Evolutionary conservation across 306 rosid species (phyloP).

Genomic region (Begonia peltatifolia): DNA sequence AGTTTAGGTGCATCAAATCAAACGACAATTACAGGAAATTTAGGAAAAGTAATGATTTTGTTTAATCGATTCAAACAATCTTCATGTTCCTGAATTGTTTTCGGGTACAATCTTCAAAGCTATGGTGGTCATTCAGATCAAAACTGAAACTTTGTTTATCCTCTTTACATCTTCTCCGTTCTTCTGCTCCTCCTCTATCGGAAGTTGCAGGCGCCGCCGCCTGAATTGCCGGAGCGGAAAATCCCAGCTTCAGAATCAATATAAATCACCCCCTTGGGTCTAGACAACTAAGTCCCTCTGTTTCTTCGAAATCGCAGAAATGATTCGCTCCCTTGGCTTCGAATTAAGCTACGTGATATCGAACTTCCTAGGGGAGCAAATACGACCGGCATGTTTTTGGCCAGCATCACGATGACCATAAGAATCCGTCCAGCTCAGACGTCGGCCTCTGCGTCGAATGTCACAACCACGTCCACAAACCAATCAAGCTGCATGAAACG

Average conservation of each 20-base stretch:
- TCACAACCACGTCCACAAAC: conserved; percentile 30
- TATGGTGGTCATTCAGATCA: too few relatives aligned
- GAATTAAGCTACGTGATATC: conserved; percentile 49
- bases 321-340: conserved; percentile 18
- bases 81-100: too few relatives aligned
- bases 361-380: conserved; percentile 32
- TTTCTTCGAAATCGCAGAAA: conserved; percentile 22
- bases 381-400: conserved; percentile 26
- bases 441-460: conserved; percentile 17
- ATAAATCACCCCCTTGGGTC: conserved; percentile 21
- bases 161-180: too few relatives aligned
- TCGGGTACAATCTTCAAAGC: too few relatives aligned
- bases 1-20: too few relatives aligned
- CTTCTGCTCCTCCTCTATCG: too few relatives aligned
- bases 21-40: too few relatives aligned
- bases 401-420: conserved; percentile 12
- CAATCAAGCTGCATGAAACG: conserved; percentile 21
- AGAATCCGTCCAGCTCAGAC: background rate
- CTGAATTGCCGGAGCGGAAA: background rate
- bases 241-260: background rate
- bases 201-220: too few relatives aligned
- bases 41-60: too few relatives aligned
- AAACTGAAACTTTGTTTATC: too few relatives aligned
- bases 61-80: too few relatives aligned
- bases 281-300: conserved; percentile 16